Evolutionary conservation across 2,329 filamentous ascomycete genomes (phyloP).

Genomic region (Akanthomyces muscarius): DNA sequence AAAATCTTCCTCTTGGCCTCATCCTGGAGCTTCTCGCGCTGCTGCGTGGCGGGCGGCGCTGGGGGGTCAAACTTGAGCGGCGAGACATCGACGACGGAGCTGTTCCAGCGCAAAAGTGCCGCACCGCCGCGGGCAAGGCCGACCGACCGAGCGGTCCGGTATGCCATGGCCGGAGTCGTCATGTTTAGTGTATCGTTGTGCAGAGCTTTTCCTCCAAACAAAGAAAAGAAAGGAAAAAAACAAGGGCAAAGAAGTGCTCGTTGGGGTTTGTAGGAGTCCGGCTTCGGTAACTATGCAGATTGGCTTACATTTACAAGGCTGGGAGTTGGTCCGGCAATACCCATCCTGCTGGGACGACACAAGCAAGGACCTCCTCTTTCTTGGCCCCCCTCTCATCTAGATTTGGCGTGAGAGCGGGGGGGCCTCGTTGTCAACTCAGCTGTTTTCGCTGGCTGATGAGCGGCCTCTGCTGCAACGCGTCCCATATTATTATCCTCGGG

Average conservation of each 20-base stretch:
- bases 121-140: conserved; percentile 14
- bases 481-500: conserved; percentile 15
- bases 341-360: conserved; percentile 5
- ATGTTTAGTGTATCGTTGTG: neutral
- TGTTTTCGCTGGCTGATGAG: neutral
- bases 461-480: neutral
- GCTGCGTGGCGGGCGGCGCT: conserved; percentile 1
- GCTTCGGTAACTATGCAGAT: neutral
- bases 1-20: conserved; percentile 30
- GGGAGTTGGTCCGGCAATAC: conserved; percentile 15
- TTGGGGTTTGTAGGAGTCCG: neutral
- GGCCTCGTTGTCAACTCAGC: neutral
- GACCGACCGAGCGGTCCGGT: conserved; percentile 8
- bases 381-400: conserved; percentile 8
- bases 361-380: neutral
- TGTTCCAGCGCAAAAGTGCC: conserved; percentile 18
- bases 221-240: neutral
- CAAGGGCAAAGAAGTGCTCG: neutral
- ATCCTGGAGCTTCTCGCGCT: conserved; percentile 7
- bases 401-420: conserved; percentile 9
- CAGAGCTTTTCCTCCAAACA: neutral
- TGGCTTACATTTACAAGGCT: conserved; percentile 18
- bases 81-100: conserved; percentile 15
- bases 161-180: conserved; percentile 15
- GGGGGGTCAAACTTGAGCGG: conserved; percentile 16